Evolutionary conservation across 2,329 filamentous ascomycete genomes (phyloP).

Genomic region (Pseudogymnoascus sp.): DNA sequence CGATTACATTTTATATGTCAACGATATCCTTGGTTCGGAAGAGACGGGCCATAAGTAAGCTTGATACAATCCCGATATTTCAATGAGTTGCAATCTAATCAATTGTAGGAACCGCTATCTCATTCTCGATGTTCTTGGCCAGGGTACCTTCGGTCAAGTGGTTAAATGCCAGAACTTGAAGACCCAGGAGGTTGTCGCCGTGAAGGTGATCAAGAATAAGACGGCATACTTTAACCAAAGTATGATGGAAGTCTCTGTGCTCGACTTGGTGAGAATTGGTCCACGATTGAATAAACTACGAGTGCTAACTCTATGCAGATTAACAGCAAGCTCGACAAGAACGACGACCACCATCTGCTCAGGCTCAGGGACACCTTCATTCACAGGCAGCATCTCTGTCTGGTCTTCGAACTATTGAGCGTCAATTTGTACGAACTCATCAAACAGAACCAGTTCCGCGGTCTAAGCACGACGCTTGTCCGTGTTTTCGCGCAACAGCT

Average conservation of each 20-base stretch:
- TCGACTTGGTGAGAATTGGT: constrained; percentile 67
- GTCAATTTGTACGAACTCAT: constrained; percentile 98
- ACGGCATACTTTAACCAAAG: constrained; percentile 99
- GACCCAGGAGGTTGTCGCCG: constrained; percentile 95
- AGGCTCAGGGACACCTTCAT: constrained; percentile 97
- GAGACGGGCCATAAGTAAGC: constrained; percentile 93
- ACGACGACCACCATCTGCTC: constrained; percentile 93
- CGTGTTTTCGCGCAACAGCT: constrained; percentile 96
- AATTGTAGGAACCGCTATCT: constrained; percentile 76
- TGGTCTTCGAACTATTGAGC: constrained; percentile 93
- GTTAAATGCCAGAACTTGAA: constrained; percentile 99
- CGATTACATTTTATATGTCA: constrained; percentile 98
- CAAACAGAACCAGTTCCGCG: constrained; percentile 98
- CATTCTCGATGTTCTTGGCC: constrained; percentile 92
- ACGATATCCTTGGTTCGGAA: constrained; percentile 95
- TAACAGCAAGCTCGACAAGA: constrained; percentile 98
- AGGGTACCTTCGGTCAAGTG: constrained; percentile 96
- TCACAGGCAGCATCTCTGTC: constrained; percentile 89
- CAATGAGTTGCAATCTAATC: constrained; percentile 24
- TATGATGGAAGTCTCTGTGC: constrained; percentile 99
- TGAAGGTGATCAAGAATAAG: constrained; percentile 98
- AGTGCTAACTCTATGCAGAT: constrained; percentile 49
- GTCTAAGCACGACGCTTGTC: constrained; percentile 91
- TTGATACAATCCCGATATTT: not conserved
- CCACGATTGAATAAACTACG: not conserved